phyloP scores from a whole-genome alignment of 2,329 filamentous ascomycete species.

The Lizonia empirigonia region DNA sequence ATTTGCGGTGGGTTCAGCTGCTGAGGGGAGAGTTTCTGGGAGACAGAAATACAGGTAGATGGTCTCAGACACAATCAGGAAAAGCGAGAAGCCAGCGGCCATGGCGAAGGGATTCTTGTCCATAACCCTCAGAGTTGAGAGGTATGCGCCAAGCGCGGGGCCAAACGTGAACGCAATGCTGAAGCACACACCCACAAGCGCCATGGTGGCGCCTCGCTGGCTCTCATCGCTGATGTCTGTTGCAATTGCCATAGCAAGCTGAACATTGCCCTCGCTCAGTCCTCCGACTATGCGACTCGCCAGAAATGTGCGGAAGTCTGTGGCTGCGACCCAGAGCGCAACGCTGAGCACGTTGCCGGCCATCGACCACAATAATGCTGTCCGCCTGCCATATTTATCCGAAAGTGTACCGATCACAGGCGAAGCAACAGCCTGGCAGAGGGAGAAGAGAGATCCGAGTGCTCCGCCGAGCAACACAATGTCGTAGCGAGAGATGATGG shows the following conservation, averaged over 20 bases:
- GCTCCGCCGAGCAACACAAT: conserved; percentile 94
- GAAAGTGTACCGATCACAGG: conserved; percentile 89
- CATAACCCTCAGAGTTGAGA: conserved; percentile 78
- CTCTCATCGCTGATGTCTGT: conserved; percentile 91
- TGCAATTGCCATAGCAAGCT: conserved; percentile 93
- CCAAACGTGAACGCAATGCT: conserved; percentile 97
- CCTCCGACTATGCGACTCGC: conserved; percentile 92
- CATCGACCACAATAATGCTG: conserved; percentile 90
- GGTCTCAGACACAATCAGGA: conserved; percentile 85
- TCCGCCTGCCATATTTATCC: conserved; percentile 85
- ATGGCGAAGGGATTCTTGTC: conserved; percentile 92
- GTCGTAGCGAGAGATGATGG: conserved; percentile 95
- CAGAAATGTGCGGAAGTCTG: conserved; percentile 94
- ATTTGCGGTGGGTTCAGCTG: conserved; percentile 27
- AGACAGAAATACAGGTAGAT: conserved; percentile 82
- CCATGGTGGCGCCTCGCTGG: conserved; percentile 89
- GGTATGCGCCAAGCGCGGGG: conserved; percentile 84
- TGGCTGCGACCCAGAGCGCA: conserved; percentile 89
- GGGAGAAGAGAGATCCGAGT: conserved; percentile 88
- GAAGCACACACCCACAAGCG: conserved; percentile 94
- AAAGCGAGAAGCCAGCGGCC: conserved; percentile 84
- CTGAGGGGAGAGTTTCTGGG: conserved; percentile 79
- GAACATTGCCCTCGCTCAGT: conserved; percentile 94
- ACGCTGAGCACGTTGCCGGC: conserved; percentile 90
- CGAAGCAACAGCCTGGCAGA: conserved; percentile 90